Evolutionary conservation across 2,329 filamentous ascomycete genomes (phyloP).

Genomic region (Colletotrichum tamarilloi): DNA sequence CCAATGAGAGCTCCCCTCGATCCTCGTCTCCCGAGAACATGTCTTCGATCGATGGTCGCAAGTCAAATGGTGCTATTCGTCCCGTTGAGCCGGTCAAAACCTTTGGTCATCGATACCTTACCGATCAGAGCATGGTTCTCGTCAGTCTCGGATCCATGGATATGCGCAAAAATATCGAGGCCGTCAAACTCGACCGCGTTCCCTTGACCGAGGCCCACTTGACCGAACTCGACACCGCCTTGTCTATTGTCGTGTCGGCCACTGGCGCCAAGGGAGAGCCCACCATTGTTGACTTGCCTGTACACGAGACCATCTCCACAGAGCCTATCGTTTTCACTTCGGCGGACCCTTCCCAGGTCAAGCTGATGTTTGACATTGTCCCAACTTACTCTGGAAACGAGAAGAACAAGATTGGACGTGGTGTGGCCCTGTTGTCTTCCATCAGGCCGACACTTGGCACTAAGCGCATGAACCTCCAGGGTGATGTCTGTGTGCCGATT

Average conservation of each 20-base stretch:
- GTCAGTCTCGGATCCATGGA: conserved; percentile 97
- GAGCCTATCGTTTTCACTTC: conserved; percentile 94
- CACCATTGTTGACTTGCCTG: conserved; percentile 89
- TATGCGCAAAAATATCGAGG: conserved; percentile 81
- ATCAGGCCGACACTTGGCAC: conserved; percentile 85
- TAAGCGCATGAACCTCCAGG: conserved; percentile 91
- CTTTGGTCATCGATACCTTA: conserved; percentile 95
- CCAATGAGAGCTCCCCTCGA: conserved; percentile 40
- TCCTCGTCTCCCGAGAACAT: conserved; percentile 38
- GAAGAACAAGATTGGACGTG: conserved; percentile 89
- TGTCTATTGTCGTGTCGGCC: conserved; percentile 91
- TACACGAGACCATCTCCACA: conserved; percentile 93
- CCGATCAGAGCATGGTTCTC: conserved; percentile 86
- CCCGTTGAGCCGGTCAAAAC: conserved; percentile 86
- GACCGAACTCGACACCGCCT: conserved; percentile 92
- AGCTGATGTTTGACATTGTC: conserved; percentile 92
- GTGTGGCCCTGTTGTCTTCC: conserved; percentile 86
- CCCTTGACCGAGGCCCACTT: conserved; percentile 88
- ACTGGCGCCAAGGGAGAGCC: conserved; percentile 87
- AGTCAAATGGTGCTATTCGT: conserved; percentile 63
- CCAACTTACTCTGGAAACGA: conserved; percentile 93
- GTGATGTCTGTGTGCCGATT: conserved; percentile 92
- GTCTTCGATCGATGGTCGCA: conserved; percentile 71
- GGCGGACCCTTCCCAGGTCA: conserved; percentile 81
- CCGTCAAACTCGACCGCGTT: conserved; percentile 89